Evolutionary conservation across 1,284 basidiomycete species (phyloP).

Genomic region (Thecaphora thlaspeos): DNA sequence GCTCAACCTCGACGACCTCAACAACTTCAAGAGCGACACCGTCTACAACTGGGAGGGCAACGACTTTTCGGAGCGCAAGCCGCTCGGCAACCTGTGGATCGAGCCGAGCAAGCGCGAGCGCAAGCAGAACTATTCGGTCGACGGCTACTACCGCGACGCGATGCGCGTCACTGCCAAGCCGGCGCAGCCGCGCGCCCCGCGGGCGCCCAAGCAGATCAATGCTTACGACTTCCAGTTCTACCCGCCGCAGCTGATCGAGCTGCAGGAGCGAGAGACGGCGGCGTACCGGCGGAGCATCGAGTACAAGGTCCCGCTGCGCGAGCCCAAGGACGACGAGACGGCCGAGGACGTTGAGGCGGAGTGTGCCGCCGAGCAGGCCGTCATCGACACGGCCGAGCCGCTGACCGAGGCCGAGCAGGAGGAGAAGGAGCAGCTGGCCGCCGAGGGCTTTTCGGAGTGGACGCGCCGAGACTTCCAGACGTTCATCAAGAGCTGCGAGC

Average conservation of each 20-base stretch:
- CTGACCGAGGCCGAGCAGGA: slow-evolving; percentile 70
- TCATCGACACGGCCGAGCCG: slow-evolving; percentile 65
- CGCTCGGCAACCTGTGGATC: slow-evolving; percentile 68
- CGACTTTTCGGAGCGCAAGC: slow-evolving; percentile 70
- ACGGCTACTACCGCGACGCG: slow-evolving; percentile 77
- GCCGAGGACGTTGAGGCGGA: slow-evolving; percentile 43
- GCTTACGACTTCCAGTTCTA: slow-evolving; percentile 99
- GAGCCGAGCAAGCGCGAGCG: slow-evolving; percentile 93
- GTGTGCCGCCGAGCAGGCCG: slow-evolving; percentile 74
- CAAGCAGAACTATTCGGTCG: slow-evolving; percentile 86
- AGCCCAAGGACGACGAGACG: slow-evolving; percentile 63
- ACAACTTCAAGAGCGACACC: slow-evolving; percentile 93
- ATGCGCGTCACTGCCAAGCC: slow-evolving; percentile 70
- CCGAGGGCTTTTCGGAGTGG: slow-evolving; percentile 49
- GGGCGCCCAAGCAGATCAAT: slow-evolving; percentile 84
- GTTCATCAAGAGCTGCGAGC: slow-evolving; percentile 80
- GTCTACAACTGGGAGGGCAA: slow-evolving; percentile 86
- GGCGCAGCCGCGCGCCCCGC: slow-evolving; percentile 77
- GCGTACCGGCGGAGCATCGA: slow-evolving; percentile 67
- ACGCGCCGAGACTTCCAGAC: slow-evolving; percentile 89
- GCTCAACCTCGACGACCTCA: slow-evolving; percentile 89
- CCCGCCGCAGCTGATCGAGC: slow-evolving; percentile 73
- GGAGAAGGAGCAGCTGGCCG: slow-evolving; percentile 65
- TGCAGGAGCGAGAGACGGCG: slow-evolving; percentile 77
- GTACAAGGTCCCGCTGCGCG: slow-evolving; percentile 71